Base-by-base conservation (phyloP, 1,284 basidiomycete species). In the Cystobasidiaceae sp. region DNA sequence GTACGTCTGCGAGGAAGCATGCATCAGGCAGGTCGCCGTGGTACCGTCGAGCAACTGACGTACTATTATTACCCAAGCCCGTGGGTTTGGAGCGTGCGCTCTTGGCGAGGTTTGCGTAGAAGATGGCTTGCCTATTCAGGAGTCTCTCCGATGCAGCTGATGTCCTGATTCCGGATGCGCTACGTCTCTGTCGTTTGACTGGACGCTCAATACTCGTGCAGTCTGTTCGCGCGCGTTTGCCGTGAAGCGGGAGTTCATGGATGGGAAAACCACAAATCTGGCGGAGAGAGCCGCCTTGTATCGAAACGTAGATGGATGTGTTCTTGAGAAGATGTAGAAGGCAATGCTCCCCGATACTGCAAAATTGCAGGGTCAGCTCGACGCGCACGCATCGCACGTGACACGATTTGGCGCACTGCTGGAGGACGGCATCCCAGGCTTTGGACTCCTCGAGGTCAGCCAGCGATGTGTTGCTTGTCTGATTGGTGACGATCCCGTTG, bases 281-380 rank as follows among this genome's bases (percentile, higher is more conserved):
- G 67, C 86, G 87, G 15, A 87, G 81, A 72, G 88, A 92, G n/a
- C 82, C 84, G 70, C 90, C 90, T 0, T 86, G 84, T 6, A 93
- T 74, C 1, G 85, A 78, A 13, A 85, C 74, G 73, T 92, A 93
- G 25, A 91, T 72, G 15, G 83, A 86, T 0, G 87, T 86, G 60
- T 85, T 80, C 0, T 84, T 82, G 15, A 93, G 81, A 6, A 93
- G 79, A 74, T 90, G 85, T 15, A 86, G 75, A 80, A 93, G 85
- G 0, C 82, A 81, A 69, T 84, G n/a, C n/a, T n/a, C n/a, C n/a
- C n/a, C n/a, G n/a, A n/a, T n/a, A n/a, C n/a, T n/a, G n/a, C n/a
- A n/a, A n/a, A n/a, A n/a, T n/a, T n/a, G n/a, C n/a, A n/a, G n/a
- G n/a, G n/a, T n/a, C n/a, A n/a, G n/a, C n/a, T n/a, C n/a, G n/a